Conservation (phyloP, 192 early-diverging fungal species). For the Entrophospora sp. region DNA sequence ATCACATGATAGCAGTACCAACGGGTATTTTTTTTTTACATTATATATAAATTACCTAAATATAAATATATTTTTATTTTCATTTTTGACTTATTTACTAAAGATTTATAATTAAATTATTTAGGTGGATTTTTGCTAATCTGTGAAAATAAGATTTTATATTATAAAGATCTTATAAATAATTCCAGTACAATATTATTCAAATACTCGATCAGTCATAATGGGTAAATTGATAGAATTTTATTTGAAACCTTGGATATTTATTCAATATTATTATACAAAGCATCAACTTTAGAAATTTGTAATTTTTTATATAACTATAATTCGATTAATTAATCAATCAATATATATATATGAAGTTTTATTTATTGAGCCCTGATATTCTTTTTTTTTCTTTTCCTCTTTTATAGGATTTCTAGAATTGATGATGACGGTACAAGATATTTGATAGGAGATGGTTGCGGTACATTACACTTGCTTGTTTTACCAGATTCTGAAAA, state of each 20-base stretch:
- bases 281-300: not conserved
- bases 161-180: slow-evolving; percentile 37
- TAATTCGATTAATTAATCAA: not conserved
- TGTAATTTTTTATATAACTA: not conserved
- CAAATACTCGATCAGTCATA: too few species aligned
- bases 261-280: not conserved
- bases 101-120: not conserved
- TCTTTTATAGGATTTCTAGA: slow-evolving; percentile 22
- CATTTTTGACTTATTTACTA: not conserved
- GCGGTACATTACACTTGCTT: slow-evolving; percentile 54
- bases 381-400: not conserved
- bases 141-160: slow-evolving; percentile 47
- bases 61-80: not conserved
- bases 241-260: too few species aligned
- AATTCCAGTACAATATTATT: too few species aligned
- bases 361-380: not conserved
- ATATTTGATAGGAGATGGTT: slow-evolving; percentile 63
- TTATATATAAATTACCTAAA: not conserved
- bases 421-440: slow-evolving; percentile 43
- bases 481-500: slow-evolving; percentile 29
- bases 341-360: not conserved
- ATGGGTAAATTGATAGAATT: too few species aligned
- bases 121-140: slow-evolving; percentile 47
- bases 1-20: slow-evolving; percentile 52
- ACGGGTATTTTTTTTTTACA: slow-evolving; percentile 27